These are phyloP conservation scores for Smithsoniella earleae DNA, from an alignment of 163 green algal species.

Conservation along the genomic window DNA sequence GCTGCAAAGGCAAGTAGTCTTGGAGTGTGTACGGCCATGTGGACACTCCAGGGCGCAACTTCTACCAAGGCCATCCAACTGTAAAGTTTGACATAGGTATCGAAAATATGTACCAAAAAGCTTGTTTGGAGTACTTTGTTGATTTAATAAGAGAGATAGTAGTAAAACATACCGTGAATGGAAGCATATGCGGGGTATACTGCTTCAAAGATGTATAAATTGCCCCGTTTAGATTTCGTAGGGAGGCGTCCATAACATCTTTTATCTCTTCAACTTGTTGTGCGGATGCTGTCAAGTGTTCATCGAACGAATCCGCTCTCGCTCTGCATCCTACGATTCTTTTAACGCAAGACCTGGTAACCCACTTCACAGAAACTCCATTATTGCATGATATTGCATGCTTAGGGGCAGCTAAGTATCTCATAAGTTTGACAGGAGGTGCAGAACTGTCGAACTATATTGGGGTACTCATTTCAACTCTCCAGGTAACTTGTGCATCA, in stretches of 20 bases:
- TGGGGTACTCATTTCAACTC: too few species aligned
- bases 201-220: constrained; percentile 4
- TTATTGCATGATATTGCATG: too few species aligned
- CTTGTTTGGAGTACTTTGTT: not conserved
- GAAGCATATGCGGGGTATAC: not conserved
- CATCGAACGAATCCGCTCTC: too few species aligned
- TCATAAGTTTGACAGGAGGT: too few species aligned
- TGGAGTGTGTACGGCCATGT: not conserved
- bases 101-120: not conserved
- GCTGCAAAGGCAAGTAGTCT: not conserved
- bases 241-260: constrained; percentile 10
- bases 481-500: too few species aligned
- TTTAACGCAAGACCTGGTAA: too few species aligned
- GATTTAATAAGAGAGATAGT: not conserved
- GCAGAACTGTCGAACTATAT: too few species aligned
- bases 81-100: not conserved
- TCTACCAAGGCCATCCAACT: not conserved
- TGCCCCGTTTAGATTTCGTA: not conserved
- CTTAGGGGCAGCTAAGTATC: too few species aligned
- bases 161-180: constrained; percentile 10
- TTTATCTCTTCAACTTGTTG: too few species aligned
- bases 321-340: too few species aligned
- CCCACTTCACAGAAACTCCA: too few species aligned
- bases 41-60: not conserved
- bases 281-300: too few species aligned